These are phyloP conservation scores for Hemisphaericaspora lyxosophila DNA, from an alignment of 1,139 yeast species.

Conservation along the genomic window DNA sequence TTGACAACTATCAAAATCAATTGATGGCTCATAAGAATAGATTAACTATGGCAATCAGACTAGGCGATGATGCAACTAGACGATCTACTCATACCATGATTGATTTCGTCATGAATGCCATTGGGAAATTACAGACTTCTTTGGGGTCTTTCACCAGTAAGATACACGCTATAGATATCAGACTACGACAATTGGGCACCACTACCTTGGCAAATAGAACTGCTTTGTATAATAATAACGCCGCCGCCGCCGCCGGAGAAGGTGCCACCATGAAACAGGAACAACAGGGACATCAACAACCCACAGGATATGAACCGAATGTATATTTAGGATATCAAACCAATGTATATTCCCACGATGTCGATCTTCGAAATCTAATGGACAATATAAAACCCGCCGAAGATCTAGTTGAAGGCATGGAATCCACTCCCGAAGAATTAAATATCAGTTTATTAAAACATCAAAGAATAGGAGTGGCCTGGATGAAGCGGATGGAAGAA, in stretches of 20 bases:
- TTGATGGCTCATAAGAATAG: background rate
- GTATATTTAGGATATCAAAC: slow-evolving; percentile 6
- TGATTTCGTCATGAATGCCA: background rate
- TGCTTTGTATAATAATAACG: background rate
- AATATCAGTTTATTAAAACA: slow-evolving; percentile 71
- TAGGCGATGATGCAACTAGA: background rate
- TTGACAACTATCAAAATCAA: background rate
- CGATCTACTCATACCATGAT: background rate
- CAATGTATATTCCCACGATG: slow-evolving; percentile 25
- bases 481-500: slow-evolving; percentile 75
- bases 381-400: slow-evolving; percentile 70
- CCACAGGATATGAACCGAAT: background rate
- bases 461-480: slow-evolving; percentile 80
- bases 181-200: background rate
- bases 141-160: background rate
- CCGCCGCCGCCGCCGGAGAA: background rate
- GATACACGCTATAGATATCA: background rate
- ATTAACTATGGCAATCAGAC: background rate
- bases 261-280: background rate
- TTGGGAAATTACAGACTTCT: background rate
- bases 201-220: background rate
- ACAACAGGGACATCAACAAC: background rate
- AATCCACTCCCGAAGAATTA: slow-evolving; percentile 69
- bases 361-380: slow-evolving; percentile 53
- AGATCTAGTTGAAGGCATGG: slow-evolving; percentile 41